These are phyloP conservation scores for Fusarium longipes DNA, from an alignment of 2,329 filamentous ascomycete species.

Conservation along the genomic window DNA sequence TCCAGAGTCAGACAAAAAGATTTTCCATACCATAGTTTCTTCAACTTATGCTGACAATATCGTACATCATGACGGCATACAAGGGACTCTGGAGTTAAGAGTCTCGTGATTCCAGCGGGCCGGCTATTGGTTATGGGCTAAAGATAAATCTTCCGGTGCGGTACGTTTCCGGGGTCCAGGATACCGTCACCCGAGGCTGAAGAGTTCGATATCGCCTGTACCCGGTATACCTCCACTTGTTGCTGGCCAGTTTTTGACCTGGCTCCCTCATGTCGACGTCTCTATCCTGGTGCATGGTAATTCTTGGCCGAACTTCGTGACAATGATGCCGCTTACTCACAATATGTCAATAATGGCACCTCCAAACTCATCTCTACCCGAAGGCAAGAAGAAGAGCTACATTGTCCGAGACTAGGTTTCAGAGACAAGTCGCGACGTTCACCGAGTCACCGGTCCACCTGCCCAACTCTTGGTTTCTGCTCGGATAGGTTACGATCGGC, in stretches of 20 bases:
- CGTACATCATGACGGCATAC: neutral
- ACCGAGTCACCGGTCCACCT: slow-evolving; percentile 36
- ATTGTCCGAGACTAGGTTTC: slow-evolving; percentile 3
- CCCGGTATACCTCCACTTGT: slow-evolving; percentile 16
- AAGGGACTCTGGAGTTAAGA: neutral
- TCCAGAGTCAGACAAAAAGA: neutral
- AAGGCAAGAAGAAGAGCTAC: neutral
- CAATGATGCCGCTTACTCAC: slow-evolving; percentile 6
- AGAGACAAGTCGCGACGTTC: slow-evolving; percentile 21
- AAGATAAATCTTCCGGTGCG: slow-evolving; percentile 8
- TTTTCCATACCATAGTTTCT: slow-evolving; percentile 10
- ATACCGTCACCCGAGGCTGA: slow-evolving; percentile 19
- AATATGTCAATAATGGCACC: neutral
- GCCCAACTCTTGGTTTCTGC: slow-evolving; percentile 23
- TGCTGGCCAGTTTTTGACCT: neutral
- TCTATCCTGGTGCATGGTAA: neutral
- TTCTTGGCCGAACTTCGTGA: slow-evolving; percentile 14
- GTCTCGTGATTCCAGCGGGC: slow-evolving; percentile 8
- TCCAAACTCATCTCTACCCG: neutral
- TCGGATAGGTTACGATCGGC: slow-evolving; percentile 39
- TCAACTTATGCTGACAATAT: slow-evolving; percentile 1
- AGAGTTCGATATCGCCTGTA: neutral
- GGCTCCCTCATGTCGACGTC: neutral
- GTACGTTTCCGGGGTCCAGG: slow-evolving; percentile 23
- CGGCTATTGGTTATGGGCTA: slow-evolving; percentile 3